These are phyloP conservation scores for Kwoniella dendrophila DNA, from an alignment of 768 basidiomycete species.

Conservation along the genomic window DNA sequence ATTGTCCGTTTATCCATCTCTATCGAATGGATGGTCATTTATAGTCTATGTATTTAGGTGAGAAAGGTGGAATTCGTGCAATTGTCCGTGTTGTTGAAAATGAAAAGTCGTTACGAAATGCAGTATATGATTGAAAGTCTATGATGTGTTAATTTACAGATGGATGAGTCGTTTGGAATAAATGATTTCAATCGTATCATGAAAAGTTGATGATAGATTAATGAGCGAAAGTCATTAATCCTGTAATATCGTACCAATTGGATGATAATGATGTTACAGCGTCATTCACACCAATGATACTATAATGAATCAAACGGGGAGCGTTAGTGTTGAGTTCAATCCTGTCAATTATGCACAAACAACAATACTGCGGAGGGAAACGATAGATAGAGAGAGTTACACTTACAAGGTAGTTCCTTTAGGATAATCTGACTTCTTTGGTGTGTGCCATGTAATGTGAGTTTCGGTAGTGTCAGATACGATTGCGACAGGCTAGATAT, in stretches of 20 bases:
- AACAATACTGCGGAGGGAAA: background rate
- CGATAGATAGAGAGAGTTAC: background rate
- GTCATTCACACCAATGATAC: slow-evolving; percentile 30
- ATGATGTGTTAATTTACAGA: too few relatives aligned
- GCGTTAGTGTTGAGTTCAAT: background rate
- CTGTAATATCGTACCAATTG: slow-evolving; percentile 27
- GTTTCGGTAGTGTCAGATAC: slow-evolving; percentile 6
- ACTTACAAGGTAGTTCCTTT: slow-evolving; percentile 32
- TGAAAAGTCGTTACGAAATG: too few relatives aligned
- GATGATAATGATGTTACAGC: slow-evolving; percentile 11
- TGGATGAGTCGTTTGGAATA: too few relatives aligned
- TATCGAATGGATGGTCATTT: too few relatives aligned
- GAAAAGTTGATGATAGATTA: too few relatives aligned
- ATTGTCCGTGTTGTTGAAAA: too few relatives aligned
- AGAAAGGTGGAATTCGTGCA: too few relatives aligned
- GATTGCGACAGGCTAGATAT: slow-evolving; percentile 23
- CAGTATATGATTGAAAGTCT: too few relatives aligned
- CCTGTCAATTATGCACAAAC: background rate
- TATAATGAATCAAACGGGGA: background rate
- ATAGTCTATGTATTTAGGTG: too few relatives aligned
- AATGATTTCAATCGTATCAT: too few relatives aligned
- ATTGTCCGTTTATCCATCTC: too few relatives aligned
- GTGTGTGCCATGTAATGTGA: slow-evolving; percentile 24
- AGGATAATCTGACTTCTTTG: slow-evolving; percentile 12
- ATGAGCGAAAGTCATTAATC: slow-evolving; percentile 18